phyloP scores from a whole-genome alignment of 495 filamentous ascomycete genomes.

The Tetracladium setigerum region DNA sequence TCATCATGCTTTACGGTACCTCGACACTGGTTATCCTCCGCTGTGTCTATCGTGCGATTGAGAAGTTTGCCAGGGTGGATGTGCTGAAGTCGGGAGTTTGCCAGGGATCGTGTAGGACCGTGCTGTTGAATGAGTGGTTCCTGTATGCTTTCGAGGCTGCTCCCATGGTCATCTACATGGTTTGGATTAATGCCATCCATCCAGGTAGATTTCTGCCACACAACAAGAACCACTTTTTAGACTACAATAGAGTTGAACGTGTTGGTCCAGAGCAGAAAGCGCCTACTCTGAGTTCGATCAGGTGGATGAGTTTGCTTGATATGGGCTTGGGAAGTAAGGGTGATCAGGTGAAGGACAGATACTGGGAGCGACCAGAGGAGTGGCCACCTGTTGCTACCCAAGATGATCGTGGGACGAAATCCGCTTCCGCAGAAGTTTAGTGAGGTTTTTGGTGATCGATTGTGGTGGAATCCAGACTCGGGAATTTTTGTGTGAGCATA shows the following conservation, averaged over 20 bases:
- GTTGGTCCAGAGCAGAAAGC: too few species aligned
- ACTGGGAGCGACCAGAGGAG: too few species aligned
- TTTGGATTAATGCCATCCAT: slow-evolving; percentile 53
- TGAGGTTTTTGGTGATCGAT: too few species aligned
- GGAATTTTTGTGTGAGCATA: too few species aligned
- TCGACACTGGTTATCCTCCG: slow-evolving; percentile 30
- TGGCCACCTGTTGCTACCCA: too few species aligned
- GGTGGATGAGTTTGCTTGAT: too few species aligned
- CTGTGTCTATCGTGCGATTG: slow-evolving; percentile 32
- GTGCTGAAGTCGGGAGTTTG: neutral
- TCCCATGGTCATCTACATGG: slow-evolving; percentile 54
- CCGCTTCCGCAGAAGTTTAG: too few species aligned
- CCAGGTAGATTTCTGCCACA: slow-evolving; percentile 52
- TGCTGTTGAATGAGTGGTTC: slow-evolving; percentile 51
- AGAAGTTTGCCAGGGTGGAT: slow-evolving; percentile 19
- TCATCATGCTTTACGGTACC: slow-evolving; percentile 33
- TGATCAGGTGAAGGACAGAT: too few species aligned
- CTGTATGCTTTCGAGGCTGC: slow-evolving; percentile 64
- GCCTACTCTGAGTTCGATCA: too few species aligned
- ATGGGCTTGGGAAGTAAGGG: too few species aligned
- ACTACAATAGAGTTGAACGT: neutral
- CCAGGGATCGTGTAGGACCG: slow-evolving; percentile 21
- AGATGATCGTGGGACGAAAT: too few species aligned
- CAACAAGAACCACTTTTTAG: slow-evolving; percentile 53
- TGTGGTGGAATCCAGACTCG: too few species aligned